Base-by-base conservation (phyloP, 2,329 filamentous ascomycete genomes). In the Alternaria hordeiaustralica region DNA sequence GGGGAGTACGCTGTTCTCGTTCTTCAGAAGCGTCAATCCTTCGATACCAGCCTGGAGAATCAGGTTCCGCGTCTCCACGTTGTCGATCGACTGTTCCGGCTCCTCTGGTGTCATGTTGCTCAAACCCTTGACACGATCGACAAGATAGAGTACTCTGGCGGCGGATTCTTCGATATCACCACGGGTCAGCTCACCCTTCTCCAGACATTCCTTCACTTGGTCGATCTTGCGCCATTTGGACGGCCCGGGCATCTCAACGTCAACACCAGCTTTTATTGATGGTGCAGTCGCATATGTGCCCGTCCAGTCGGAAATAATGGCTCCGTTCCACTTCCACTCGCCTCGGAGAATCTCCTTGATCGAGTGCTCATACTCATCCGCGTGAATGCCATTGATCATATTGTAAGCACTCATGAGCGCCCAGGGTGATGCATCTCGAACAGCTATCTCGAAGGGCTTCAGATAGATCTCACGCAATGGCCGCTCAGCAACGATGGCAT, bases 381-480 rank as follows among this genome's bases (percentile, higher is more conserved):
- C 78, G 55, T 82, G 80, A 23, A 86, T 77, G 5, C 89, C 89
- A 73, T 91, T 91, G 68, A 91, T 79, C 28, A 89, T 81, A 69
- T 91, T 91, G 72, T 91, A 92, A 2, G 88, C 88, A 5, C 87
- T 86, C 89, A 92, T 92, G 47, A 91, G 78, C 6, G 88, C 88
- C 88, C 89, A 90, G 3, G 89, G 89, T 59, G 76, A 88, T 13
- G 89, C 87, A 67, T 92, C 88, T 47, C 89, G 84, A 43, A 92
- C 82, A 0, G 89, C 89, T 72, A 92, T 91, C 79, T 92, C 90
- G 67, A 93, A 93, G 0, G 90, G 90, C 49, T 89, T 87, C n/a
- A 93, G 85, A 68, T 92, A 93, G 1, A 93, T 82, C 74, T 93
- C 90, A 26, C 90, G 84, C 26, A 92, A 80, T 3, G 89, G 84